phyloP scores from a whole-genome alignment of 768 basidiomycete genomes.

The Pleurotus sapidus region DNA sequence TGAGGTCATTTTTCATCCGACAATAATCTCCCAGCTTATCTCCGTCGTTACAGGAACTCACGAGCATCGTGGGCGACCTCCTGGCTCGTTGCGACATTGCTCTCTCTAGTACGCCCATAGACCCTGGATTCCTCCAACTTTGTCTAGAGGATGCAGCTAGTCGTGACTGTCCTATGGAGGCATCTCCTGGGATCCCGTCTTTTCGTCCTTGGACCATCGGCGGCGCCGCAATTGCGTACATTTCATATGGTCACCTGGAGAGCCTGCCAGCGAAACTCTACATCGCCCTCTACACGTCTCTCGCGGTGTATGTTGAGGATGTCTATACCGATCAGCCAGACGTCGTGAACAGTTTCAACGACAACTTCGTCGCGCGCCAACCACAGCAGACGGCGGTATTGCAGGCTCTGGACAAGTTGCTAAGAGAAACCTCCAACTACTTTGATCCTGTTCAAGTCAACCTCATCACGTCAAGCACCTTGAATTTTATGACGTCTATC shows the following conservation, averaged over 20 bases:
- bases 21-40: neutral
- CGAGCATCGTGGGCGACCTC: neutral
- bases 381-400: neutral
- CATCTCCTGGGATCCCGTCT: neutral
- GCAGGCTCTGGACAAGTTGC: neutral
- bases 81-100: neutral
- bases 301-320: neutral
- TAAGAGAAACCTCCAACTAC: neutral
- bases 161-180: neutral
- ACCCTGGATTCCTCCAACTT: neutral
- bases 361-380: neutral
- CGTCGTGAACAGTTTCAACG: neutral
- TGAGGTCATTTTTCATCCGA: too few species aligned
- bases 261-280: neutral
- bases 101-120: neutral
- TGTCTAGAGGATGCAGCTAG: neutral
- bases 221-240: neutral
- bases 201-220: neutral
- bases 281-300: neutral
- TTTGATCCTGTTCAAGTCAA: neutral
- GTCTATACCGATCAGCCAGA: neutral
- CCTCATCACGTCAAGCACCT: neutral
- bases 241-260: neutral
- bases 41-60: conserved; percentile 11
- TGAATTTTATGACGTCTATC: conserved; percentile 3